Evolutionary conservation across 129 eudicot genomes (phyloP), one percentile per base, ranked within the genome.

Genomic region (Flaveria sonorensis): DNA sequence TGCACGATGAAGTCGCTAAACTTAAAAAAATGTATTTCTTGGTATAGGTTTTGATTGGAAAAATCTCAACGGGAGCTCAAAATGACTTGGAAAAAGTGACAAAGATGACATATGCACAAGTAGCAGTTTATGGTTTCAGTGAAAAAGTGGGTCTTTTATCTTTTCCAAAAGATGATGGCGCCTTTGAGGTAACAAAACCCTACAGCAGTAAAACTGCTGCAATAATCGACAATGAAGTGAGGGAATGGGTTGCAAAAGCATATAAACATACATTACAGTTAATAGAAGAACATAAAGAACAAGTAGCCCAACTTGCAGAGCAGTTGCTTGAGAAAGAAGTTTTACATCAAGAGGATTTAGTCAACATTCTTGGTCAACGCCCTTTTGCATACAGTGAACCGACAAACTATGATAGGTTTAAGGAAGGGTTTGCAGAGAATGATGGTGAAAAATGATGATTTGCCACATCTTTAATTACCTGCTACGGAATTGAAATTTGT

Each of bases 81-180:
- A 86, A 92, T 55, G 98, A 90, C 79, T 57, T 92, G 84, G 98
- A 90, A 73, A 92, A 92, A 70, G 98, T 92, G 51, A 92, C 98
- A 16, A 86, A 92, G 73, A 89, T 92, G 96, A 90, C 98, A 1
- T 92, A 92, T 61, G 98, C 94, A 66, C 98, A 90, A 82, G 98
- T 92, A 40, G 94, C 98, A 40, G 90, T 92, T 7, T 88, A 92
- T 28, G 98, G 96, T 48, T 92, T 92, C 78, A 90, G 98, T 73
- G 98, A 92, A 52, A 92, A 92, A 81, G 98, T 92, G 5, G 98
- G 98, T 57, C 94, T 92, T 61, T 81, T 92, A 53, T 92, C 98
- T 23, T 92, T 92, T 70, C 98, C 98, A 1, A 96, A 83, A 80
- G 77, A 89, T 77, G 96, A 92, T 0, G 87, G 87, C 23, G 76